A percentile compares a stretch with the other conserved stretches of the same genome.
These are phyloP conservation scores for Hordeum marinum DNA, from an alignment of 176 grass and related monocot genomes.

Conservation along the genomic window DNA sequence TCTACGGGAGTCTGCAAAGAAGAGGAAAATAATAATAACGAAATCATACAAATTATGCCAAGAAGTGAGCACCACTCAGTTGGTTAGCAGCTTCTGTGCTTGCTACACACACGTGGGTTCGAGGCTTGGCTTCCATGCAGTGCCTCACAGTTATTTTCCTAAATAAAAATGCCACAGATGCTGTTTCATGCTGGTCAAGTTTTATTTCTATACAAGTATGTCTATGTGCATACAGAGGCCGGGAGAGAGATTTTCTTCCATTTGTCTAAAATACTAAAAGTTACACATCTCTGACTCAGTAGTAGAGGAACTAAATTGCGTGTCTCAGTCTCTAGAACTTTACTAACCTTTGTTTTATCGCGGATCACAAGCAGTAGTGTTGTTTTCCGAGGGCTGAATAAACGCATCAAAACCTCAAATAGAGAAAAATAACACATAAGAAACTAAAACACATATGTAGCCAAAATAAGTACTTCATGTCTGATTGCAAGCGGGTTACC, in stretches of 20 bases:
- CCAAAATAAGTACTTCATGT: slow-evolving; percentile 5
- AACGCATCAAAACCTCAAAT: slow-evolving; percentile 63
- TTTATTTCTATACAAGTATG: neutral
- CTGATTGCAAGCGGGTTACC: slow-evolving; percentile 28
- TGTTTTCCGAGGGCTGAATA: slow-evolving; percentile 62
- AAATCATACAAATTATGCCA: slow-evolving; percentile 11
- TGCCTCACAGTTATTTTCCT: neutral
- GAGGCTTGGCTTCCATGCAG: neutral
- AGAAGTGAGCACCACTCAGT: neutral
- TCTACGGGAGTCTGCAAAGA: slow-evolving; percentile 69
- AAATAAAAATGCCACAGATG: neutral
- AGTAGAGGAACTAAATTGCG: neutral
- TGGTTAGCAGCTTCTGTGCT: neutral
- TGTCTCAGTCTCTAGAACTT: neutral
- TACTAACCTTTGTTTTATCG: slow-evolving; percentile 78
- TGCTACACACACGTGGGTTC: neutral
- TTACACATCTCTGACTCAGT: neutral
- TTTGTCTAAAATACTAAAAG: slow-evolving; percentile 16
- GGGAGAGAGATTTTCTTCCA: neutral
- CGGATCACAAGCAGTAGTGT: slow-evolving; percentile 77
- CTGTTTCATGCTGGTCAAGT: neutral
- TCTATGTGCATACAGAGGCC: neutral
- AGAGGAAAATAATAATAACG: slow-evolving; percentile 19
- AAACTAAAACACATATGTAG: slow-evolving; percentile 8
- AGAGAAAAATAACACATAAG: slow-evolving; percentile 4